phyloP scores from a whole-genome alignment of 2,329 filamentous ascomycete species.

The Teratosphaeria epicoccoides region DNA sequence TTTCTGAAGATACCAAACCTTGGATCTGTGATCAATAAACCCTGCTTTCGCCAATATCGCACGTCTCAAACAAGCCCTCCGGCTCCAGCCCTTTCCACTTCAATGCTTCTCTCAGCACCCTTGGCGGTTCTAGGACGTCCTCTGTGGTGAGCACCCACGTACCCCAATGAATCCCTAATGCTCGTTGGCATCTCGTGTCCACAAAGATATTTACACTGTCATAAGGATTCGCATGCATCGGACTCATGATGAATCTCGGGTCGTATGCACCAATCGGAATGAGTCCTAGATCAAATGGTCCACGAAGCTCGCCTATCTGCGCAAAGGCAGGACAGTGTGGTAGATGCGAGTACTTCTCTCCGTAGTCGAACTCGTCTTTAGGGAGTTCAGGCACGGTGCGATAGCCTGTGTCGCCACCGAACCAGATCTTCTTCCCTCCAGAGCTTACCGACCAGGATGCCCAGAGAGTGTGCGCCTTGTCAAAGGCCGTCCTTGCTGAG shows the following conservation, averaged over 20 bases:
- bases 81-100: conserved; percentile 55
- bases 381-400: conserved; percentile 60
- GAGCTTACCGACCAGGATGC: conserved; percentile 72
- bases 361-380: conserved; percentile 59
- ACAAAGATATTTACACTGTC: conserved; percentile 83
- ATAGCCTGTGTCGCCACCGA: conserved; percentile 82
- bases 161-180: conserved; percentile 88
- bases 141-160: conserved; percentile 76
- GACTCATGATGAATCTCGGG: conserved; percentile 61
- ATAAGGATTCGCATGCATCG: conserved; percentile 75
- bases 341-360: conserved; percentile 48
- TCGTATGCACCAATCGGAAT: conserved; percentile 90
- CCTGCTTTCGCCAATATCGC: conserved; percentile 72
- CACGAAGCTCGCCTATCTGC: conserved; percentile 67
- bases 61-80: conserved; percentile 67
- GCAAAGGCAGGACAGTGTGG: conserved; percentile 76
- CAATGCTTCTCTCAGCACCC: conserved; percentile 60
- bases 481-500: conserved; percentile 56
- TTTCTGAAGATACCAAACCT: not conserved
- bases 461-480: conserved; percentile 73
- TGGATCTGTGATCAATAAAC: conserved; percentile 21
- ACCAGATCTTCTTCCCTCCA: conserved; percentile 69
- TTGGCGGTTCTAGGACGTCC: conserved; percentile 73
- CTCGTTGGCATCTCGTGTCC: conserved; percentile 66
- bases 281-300: conserved; percentile 81